Base-by-base conservation (phyloP, 306 rosid genomes). In the Lupinus albus region DNA sequence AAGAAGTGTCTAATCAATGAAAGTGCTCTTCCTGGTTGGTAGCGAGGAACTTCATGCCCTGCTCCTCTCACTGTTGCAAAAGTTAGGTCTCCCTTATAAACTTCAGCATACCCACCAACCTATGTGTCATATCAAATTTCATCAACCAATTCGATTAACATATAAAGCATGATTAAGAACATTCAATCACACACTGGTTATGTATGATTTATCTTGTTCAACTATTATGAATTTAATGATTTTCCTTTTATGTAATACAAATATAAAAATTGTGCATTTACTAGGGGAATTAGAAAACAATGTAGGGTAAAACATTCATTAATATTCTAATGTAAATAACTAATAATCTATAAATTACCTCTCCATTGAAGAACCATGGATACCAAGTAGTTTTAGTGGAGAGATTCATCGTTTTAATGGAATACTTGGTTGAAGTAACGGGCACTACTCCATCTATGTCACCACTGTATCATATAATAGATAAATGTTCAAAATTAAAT, bases 11-110 rank as follows among this genome's bases (percentile, higher is more conserved):
- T 80, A 78, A 85, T 67, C 5, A 90, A 79, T 2, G 30, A 25
- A 25, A 25, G 30, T 25, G 30, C 30, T 25, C 30, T 25, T 25
- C 30, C 30, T 25, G 30, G 30, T 4, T 91, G 95, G 74, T 72
- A 88, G 74, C 91, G 86, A 20, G 97, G 97, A 36, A 91, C 97
- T 83, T 91, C 88, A 74, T 91, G 97, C 28, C 97, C 97, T 57
- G 95, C 97, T 20, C 30, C 92, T 74, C 95, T 88, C 68, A 88
- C 90, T 12, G 97, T 90, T 0, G 87, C 88, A 61, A 90, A 76
- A 17, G 95, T 90, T 44, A 90, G 35, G 18, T 68, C 81, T 62
- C 97, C 95, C 21, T 82, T 17, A 1, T 87, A 87, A 14, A 83
- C 79, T 78, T 91, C 73, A 49, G 89, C 63, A 61, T 56, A 91